Base-by-base conservation (phyloP, 129 eudicot species). In the Helianthus annuus region DNA sequence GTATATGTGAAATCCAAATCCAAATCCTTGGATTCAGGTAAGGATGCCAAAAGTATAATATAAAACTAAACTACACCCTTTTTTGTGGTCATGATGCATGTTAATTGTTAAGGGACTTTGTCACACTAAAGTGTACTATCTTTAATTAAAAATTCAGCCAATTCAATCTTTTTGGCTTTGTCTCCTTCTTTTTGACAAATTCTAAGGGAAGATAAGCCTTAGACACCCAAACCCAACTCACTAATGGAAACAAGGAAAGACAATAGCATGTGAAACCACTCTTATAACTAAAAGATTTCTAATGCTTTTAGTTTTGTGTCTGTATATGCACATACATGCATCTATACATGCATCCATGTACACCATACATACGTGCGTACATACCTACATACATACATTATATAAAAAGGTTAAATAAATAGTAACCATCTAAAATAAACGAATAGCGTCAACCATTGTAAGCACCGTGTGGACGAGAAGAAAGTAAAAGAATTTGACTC, bases 151-250 rank as follows among this genome's bases (percentile, higher is more conserved):
- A 10, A 57, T 22, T 57, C 38, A 24, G 29, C 64, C 38, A 22
- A 27, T 27, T 14, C 64, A 58, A 58, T 58, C 64, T 58, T 27
- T 58, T 27, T 58, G 64, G 64, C 2, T 58, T 24, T 58, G 39
- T 58, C 11, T 58, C 64, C 64, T 58, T 22, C 39, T 57, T 57
- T 58, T 58, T 58, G 64, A 10, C 64, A 58, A 58, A 14, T 24
- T 24, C 64, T 58, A 58, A 27, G 64, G 40, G 16, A 58, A 58
- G 64, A 58, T 58, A 58, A 58, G 39, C 64, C 9, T 58, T 58
- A 22, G 64, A 58, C 40, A 53, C 59, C 59, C 32, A 56, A 55
- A 56, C 36, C 62, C 40, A 11, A 27, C 64, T 58, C 40, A 58
- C 39, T 58, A 10, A 29, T 27, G 64, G 64, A 58, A 58, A 13